Evolutionary conservation across 306 rosid genomes (phyloP).

Genomic region (Quercus berberidifolia): DNA sequence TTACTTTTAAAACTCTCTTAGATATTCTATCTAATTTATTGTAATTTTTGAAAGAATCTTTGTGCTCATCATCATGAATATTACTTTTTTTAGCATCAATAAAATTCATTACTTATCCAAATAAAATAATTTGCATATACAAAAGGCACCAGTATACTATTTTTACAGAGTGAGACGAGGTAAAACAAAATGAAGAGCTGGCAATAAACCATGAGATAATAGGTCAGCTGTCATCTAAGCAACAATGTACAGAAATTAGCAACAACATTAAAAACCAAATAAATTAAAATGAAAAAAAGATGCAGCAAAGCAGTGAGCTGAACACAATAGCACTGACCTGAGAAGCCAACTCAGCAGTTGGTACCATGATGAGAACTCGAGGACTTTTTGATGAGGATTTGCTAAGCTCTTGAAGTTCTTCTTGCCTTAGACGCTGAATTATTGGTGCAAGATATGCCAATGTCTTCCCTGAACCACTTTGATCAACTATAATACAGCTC

Average conservation of each 20-base stretch:
- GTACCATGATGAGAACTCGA: constrained; percentile 68
- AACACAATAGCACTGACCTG: constrained; percentile 51
- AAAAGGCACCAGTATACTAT: background rate
- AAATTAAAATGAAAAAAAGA: background rate
- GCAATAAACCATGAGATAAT: background rate
- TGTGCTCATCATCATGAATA: too few relatives aligned
- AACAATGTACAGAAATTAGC: background rate
- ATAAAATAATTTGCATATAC: background rate
- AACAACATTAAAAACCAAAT: background rate
- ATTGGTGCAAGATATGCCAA: constrained; percentile 86
- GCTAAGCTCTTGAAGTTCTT: constrained; percentile 55
- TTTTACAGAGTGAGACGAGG: background rate
- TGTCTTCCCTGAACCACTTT: constrained; percentile 97
- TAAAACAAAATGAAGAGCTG: background rate
- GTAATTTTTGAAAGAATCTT: too few relatives aligned
- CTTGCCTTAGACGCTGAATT: constrained; percentile 72
- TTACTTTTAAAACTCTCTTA: too few relatives aligned
- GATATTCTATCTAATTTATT: too few relatives aligned
- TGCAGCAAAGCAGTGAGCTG: background rate
- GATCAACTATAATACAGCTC: constrained; percentile 81
- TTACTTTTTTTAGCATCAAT: too few relatives aligned
- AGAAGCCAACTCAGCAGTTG: constrained; percentile 96
- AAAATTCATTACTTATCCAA: too few relatives aligned
- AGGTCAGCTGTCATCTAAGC: background rate
- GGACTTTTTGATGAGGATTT: constrained; percentile 59